A percentile compares a stretch with the other conserved stretches of the same genome.
These are phyloP conservation scores for Uronychia binucleata DNA, from an alignment of 73 alveolate genomes.

Conservation along the genomic window DNA sequence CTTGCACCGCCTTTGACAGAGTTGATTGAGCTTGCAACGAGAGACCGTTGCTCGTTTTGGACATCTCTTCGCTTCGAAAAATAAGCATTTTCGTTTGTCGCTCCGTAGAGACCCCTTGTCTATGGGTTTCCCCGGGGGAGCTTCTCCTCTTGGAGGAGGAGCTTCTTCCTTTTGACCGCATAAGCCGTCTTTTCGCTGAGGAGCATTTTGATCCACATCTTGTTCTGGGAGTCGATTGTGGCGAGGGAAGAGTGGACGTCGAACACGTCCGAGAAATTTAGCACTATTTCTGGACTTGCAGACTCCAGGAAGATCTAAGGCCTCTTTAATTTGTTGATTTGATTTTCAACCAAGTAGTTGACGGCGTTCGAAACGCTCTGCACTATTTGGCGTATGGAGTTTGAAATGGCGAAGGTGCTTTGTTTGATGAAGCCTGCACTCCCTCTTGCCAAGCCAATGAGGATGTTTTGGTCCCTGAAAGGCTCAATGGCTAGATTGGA, in stretches of 20 bases:
- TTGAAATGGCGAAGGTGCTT: slow-evolving; percentile 14
- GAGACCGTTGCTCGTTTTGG: background rate
- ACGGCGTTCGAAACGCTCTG: slow-evolving; percentile 16
- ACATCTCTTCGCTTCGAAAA: no score
- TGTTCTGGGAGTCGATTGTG: slow-evolving; percentile 29
- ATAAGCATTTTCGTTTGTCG: background rate
- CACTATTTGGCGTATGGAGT: slow-evolving; percentile 9
- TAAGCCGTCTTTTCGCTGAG: slow-evolving; percentile 16
- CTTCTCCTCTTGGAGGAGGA: background rate
- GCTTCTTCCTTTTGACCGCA: slow-evolving; percentile 10
- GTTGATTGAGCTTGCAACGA: no score
- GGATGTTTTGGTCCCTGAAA: background rate
- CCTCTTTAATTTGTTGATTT: slow-evolving; percentile 16
- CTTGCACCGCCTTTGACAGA: background rate
- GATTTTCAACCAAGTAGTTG: slow-evolving; percentile 15
- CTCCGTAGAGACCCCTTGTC: background rate
- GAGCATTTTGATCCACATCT: slow-evolving; percentile 36
- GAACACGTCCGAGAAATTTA: slow-evolving; percentile 4
- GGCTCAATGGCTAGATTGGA: slow-evolving; percentile 8
- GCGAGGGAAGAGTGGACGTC: slow-evolving; percentile 23
- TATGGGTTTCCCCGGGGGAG: background rate
- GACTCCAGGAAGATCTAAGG: no score
- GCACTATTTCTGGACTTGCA: no score
- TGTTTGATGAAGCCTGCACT: slow-evolving; percentile 21
- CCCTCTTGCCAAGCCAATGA: slow-evolving; percentile 22